Evolutionary conservation across 495 filamentous ascomycete genomes (phyloP).

Genomic region (Aspergillus ellipticus): DNA sequence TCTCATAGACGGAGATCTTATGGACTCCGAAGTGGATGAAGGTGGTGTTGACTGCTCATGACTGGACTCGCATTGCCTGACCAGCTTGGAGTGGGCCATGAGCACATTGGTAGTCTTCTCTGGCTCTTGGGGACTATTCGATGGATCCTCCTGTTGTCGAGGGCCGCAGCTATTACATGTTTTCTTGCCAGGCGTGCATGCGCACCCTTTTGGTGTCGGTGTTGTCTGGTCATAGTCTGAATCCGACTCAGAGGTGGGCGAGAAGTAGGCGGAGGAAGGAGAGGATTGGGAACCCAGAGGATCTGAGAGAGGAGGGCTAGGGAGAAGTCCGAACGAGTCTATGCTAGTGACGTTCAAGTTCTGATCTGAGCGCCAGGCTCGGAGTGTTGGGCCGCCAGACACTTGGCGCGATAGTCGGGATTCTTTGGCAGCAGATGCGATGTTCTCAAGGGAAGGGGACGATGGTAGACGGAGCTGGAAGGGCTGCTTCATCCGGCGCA

Average conservation of each 20-base stretch:
- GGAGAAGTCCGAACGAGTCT: slow-evolving; percentile 39
- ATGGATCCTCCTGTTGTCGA: slow-evolving; percentile 2
- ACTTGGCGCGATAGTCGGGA: slow-evolving; percentile 14
- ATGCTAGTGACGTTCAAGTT: slow-evolving; percentile 32
- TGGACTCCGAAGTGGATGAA: slow-evolving; percentile 7
- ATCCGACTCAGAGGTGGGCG: slow-evolving; percentile 17
- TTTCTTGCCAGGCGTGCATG: slow-evolving; percentile 1
- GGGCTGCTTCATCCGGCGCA: slow-evolving; percentile 46
- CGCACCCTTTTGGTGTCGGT: slow-evolving; percentile 1
- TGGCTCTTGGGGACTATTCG: slow-evolving; percentile 9
- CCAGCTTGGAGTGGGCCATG: slow-evolving; percentile 37
- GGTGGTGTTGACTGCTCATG: slow-evolving; percentile 15
- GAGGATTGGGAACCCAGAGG: slow-evolving; percentile 27
- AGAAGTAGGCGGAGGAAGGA: slow-evolving; percentile 33
- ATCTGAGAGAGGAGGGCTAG: slow-evolving; percentile 42
- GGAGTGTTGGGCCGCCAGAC: slow-evolving; percentile 25
- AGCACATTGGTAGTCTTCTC: slow-evolving; percentile 32
- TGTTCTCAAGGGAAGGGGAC: slow-evolving; percentile 33
- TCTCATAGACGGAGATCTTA: no score
- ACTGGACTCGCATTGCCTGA: slow-evolving; percentile 27
- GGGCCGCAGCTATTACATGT: slow-evolving; percentile 17
- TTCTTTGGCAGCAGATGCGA: slow-evolving; percentile 15
- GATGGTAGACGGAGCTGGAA: slow-evolving; percentile 40
- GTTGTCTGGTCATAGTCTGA: slow-evolving; percentile 10
- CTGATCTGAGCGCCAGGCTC: slow-evolving; percentile 43